Percentiles rank a stretch among this genome's conserved stretches.
Conservation (phyloP, 2,329 filamentous ascomycete species). For the Trichophyton mentagrophytes region DNA sequence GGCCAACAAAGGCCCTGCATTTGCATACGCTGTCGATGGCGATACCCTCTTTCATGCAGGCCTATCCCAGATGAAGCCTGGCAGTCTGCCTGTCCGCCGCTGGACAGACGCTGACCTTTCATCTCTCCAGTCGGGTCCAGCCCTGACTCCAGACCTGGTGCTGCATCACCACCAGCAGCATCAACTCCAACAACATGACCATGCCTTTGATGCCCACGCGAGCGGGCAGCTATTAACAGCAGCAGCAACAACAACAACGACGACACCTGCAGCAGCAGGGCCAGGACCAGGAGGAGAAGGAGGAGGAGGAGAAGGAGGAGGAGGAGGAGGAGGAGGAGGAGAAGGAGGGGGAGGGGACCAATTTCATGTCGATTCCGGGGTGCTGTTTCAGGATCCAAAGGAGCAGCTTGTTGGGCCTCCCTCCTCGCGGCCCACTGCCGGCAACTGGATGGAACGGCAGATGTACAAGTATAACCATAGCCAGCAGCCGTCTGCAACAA, state of each 20-base stretch:
- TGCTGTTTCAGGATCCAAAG: slow-evolving; percentile 16
- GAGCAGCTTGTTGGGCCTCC: slow-evolving; percentile 8
- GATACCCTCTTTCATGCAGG: slow-evolving; percentile 14
- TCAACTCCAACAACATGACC: not conserved
- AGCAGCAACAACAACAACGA: not conserved
- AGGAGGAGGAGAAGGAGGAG: too few relatives aligned
- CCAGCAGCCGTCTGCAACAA: slow-evolving; percentile 20
- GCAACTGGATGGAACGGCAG: slow-evolving; percentile 13
- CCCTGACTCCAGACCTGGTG: slow-evolving; percentile 3
- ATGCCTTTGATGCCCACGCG: slow-evolving; percentile 10
- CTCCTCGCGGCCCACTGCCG: slow-evolving; percentile 27
- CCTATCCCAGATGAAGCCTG: slow-evolving; percentile 9
- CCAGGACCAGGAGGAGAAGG: too few relatives aligned
- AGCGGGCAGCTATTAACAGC: slow-evolving; percentile 8
- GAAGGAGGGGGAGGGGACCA: not conserved
- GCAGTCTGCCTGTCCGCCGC: slow-evolving; percentile 9
- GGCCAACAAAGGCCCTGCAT: slow-evolving; percentile 32
- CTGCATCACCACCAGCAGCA: not conserved
- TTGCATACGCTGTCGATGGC: slow-evolving; percentile 14
- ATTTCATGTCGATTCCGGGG: slow-evolving; percentile 10
- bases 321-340: not conserved
- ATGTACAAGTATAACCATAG: slow-evolving; percentile 22
- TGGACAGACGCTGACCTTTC: slow-evolving; percentile 23
- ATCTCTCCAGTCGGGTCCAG: slow-evolving; percentile 16
- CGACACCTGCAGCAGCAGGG: too few relatives aligned